These are phyloP conservation scores for Telopea speciosissima DNA, from an alignment of 177 flowering plant species.

Conservation along the genomic window DNA sequence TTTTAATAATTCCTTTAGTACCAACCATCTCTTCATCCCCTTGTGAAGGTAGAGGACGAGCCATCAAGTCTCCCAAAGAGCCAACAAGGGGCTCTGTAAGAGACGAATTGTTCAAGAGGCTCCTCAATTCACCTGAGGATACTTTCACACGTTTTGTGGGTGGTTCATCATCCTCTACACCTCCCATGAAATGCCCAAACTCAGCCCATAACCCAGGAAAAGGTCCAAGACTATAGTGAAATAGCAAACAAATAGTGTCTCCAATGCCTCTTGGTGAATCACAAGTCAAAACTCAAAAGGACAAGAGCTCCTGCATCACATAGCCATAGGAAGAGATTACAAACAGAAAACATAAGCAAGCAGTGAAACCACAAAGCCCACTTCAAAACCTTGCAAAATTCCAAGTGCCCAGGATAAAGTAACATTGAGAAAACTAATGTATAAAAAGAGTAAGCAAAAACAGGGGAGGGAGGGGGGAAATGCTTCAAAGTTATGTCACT, in stretches of 20 bases:
- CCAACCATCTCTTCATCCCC: constrained; percentile 69
- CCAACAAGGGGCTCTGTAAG: constrained; percentile 32
- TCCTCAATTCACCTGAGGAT: constrained; percentile 33
- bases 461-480: not conserved
- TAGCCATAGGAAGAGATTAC: not conserved
- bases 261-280: constrained; percentile 7
- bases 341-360: not conserved
- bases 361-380: not conserved
- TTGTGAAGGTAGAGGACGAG: constrained; percentile 48
- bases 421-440: not conserved
- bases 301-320: constrained; percentile 2
- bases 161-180: constrained; percentile 80
- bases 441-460: not conserved
- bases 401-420: not conserved
- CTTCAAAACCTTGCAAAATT: not conserved
- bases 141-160: constrained; percentile 72
- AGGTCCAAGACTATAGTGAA: constrained; percentile 2
- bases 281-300: not conserved
- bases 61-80: constrained; percentile 61
- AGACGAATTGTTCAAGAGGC: constrained; percentile 35
- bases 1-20: constrained; percentile 60
- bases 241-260: not conserved
- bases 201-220: constrained; percentile 63
- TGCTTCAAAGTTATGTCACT: not conserved
- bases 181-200: constrained; percentile 88